These are phyloP conservation scores for Ceratocystis alfenasii DNA, from an alignment of 2,329 filamentous ascomycete genomes.

Conservation along the genomic window DNA sequence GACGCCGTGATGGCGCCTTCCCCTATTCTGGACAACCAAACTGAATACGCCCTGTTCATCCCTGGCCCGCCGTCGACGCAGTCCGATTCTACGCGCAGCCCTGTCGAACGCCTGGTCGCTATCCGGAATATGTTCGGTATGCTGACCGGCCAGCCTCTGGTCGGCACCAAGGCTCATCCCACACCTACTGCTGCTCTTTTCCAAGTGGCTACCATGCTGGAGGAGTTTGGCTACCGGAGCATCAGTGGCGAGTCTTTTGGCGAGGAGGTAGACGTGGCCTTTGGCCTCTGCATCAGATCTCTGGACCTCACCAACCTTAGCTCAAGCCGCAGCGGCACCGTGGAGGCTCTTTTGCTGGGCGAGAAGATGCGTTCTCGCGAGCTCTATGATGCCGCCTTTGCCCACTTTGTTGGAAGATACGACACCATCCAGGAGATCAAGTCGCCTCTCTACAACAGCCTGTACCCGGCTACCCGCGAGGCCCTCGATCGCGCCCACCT, in stretches of 20 bases:
- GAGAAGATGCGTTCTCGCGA: slow-evolving; percentile 72
- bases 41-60: slow-evolving; percentile 43
- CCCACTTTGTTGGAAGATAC: slow-evolving; percentile 81
- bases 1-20: slow-evolving; percentile 37
- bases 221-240: slow-evolving; percentile 46
- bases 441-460: slow-evolving; percentile 55
- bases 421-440: slow-evolving; percentile 56
- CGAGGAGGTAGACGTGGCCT: slow-evolving; percentile 49
- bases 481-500: slow-evolving; percentile 72
- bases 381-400: slow-evolving; percentile 83
- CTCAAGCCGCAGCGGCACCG: slow-evolving; percentile 70
- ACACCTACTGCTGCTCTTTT: slow-evolving; percentile 44
- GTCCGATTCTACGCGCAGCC: slow-evolving; percentile 25
- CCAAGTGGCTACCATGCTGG: slow-evolving; percentile 41
- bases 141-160: slow-evolving; percentile 49
- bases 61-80: slow-evolving; percentile 34
- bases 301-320: slow-evolving; percentile 67
- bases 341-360: slow-evolving; percentile 79
- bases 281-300: slow-evolving; percentile 66
- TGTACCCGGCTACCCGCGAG: slow-evolving; percentile 60
- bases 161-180: slow-evolving; percentile 43
- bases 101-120: slow-evolving; percentile 41
- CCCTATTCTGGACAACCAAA: slow-evolving; percentile 30
- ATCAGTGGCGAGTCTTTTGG: slow-evolving; percentile 48
- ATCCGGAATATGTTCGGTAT: slow-evolving; percentile 56